Percentiles rank a stretch among this genome's conserved stretches.
phyloP scores from a whole-genome alignment of 768 basidiomycete species.

The Goffeauzyma gilvescens region DNA sequence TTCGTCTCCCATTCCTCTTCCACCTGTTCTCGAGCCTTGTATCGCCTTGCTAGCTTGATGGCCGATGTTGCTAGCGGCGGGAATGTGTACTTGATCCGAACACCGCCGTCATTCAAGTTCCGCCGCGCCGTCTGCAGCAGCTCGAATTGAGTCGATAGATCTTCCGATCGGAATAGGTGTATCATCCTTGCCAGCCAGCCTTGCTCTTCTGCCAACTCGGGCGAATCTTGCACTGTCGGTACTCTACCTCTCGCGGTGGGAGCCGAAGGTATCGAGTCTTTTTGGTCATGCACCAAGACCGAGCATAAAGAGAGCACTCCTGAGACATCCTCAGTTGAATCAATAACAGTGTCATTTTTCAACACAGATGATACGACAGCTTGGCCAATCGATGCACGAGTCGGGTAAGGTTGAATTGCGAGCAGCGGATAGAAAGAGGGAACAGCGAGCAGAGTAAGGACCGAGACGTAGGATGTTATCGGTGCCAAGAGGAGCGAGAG shows the following conservation, averaged over 20 bases:
- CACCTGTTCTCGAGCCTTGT: constrained; percentile 40
- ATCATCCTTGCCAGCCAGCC: constrained; percentile 98
- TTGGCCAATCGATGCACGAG: constrained; percentile 78
- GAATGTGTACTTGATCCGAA: constrained; percentile 90
- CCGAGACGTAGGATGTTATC: constrained; percentile 88
- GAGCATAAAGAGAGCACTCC: constrained; percentile 83
- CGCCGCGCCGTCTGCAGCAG: constrained; percentile 74
- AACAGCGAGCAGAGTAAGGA: constrained; percentile 88
- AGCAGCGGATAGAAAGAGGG: constrained; percentile 74
- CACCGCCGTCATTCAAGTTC: constrained; percentile 69
- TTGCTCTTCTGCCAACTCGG: constrained; percentile 93
- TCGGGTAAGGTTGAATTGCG: constrained; percentile 67
- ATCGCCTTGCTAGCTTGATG: constrained; percentile 79
- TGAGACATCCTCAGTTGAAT: constrained; percentile 79
- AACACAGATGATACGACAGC: constrained; percentile 83
- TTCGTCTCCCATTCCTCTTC: constrained; percentile 65
- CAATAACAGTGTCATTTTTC: constrained; percentile 90
- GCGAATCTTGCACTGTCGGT: constrained; percentile 45
- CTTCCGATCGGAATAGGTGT: constrained; percentile 77
- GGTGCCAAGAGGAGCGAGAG: constrained; percentile 78
- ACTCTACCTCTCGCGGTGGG: constrained; percentile 36
- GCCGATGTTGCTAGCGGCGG: constrained; percentile 85
- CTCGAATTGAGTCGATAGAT: constrained; percentile 76
- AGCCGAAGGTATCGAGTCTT: constrained; percentile 22
- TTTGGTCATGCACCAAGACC: constrained; percentile 65